These are phyloP conservation scores for Colletotrichum sp. DNA, from an alignment of 2,329 filamentous ascomycete species.

Conservation along the genomic window DNA sequence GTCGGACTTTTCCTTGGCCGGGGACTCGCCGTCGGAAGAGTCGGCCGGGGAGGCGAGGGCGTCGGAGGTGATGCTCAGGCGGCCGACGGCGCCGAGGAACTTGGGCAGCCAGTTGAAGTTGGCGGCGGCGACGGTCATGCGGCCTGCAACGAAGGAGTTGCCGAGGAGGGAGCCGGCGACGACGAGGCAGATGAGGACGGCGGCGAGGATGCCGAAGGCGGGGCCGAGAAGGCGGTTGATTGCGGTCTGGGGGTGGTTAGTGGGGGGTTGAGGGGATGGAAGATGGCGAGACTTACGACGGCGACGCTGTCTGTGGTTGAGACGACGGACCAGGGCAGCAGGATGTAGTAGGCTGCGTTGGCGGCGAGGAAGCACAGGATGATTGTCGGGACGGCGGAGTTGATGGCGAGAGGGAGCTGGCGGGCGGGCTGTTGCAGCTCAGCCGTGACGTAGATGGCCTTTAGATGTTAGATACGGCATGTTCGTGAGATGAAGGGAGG, in stretches of 20 bases:
- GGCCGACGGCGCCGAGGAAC: constrained; percentile 49
- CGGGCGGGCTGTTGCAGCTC: constrained; percentile 55
- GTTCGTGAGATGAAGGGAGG: background rate
- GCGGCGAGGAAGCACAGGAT: constrained; percentile 63
- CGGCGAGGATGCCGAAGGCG: constrained; percentile 57
- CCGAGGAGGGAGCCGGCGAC: constrained; percentile 66
- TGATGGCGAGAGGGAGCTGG: constrained; percentile 66
- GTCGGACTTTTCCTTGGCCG: constrained; percentile 38
- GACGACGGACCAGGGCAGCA: constrained; percentile 64
- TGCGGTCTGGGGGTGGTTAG: constrained; percentile 47
- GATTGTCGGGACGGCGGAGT: constrained; percentile 64
- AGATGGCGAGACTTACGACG: constrained; percentile 49
- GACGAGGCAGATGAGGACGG: constrained; percentile 62
- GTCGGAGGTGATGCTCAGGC: constrained; percentile 35
- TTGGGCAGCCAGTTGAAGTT: constrained; percentile 56
- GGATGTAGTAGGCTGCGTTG: constrained; percentile 66
- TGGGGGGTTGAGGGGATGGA: background rate
- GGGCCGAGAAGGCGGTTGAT: constrained; percentile 60
- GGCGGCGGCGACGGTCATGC: constrained; percentile 65
- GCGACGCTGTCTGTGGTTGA: constrained; percentile 66
- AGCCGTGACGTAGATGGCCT: constrained; percentile 61
- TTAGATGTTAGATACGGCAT: background rate
- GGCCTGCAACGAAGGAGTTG: constrained; percentile 66
- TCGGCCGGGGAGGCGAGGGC: constrained; percentile 3
- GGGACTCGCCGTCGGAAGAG: background rate